phyloP scores from a whole-genome alignment of 164 flowering plant genomes.

The Tetracentron sinense region DNA sequence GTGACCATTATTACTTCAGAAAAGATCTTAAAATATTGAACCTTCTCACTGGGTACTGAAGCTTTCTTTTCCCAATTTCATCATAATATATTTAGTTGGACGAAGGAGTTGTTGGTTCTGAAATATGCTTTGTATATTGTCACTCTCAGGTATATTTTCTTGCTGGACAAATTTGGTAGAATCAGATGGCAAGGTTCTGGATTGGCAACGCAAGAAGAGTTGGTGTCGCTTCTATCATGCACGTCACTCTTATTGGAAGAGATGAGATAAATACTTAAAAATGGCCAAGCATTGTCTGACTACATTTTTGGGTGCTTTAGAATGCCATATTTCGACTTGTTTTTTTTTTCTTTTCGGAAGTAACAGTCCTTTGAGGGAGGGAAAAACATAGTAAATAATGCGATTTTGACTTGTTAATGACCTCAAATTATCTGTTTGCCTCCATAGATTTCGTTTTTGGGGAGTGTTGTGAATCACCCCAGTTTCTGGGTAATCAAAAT shows the following conservation, averaged over 20 bases:
- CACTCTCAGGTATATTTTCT: conserved; percentile 63
- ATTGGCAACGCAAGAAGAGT: conserved; percentile 65
- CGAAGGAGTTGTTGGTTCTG: not conserved
- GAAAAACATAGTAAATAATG: no score
- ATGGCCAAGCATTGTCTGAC: not conserved
- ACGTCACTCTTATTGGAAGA: conserved; percentile 71
- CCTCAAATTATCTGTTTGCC: no score
- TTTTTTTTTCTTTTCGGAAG: not conserved
- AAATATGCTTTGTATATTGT: not conserved
- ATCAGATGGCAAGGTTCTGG: conserved; percentile 98
- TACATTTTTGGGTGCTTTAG: not conserved
- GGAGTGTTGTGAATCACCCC: no score
- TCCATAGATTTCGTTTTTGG: no score
- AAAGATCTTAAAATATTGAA: conserved; percentile 89
- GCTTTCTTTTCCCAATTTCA: not conserved
- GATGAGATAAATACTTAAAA: conserved; percentile 17
- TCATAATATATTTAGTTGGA: not conserved
- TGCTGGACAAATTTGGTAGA: conserved; percentile 84
- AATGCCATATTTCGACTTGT: not conserved
- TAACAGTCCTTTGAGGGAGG: no score
- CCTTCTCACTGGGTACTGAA: conserved; percentile 86
- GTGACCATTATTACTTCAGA: conserved; percentile 90
- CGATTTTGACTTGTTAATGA: no score
- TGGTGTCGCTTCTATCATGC: conserved; percentile 67
- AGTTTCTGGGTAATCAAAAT: no score